Base-by-base conservation (phyloP, 2,329 filamentous ascomycete genomes). In the Beauveria scarabaeidicola region DNA sequence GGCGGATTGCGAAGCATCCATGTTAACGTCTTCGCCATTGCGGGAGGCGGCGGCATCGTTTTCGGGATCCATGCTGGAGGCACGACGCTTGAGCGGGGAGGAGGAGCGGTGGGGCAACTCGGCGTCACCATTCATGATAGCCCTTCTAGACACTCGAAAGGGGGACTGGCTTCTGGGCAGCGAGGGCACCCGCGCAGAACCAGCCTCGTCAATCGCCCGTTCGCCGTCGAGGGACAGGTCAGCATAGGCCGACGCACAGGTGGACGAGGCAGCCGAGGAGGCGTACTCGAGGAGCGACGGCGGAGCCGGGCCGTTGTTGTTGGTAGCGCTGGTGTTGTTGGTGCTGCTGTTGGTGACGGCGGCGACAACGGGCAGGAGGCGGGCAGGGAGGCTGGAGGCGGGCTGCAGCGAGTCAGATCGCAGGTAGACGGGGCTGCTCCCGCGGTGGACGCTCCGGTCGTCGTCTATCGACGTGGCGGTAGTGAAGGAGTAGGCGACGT, bases 21-120 rank as follows among this genome's bases (percentile, higher is more conserved):
- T 78, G 62, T 79, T 77, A 52, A 79, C 73, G 63, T 80, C 78
- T 63, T 75, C 76, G 58, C 69, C 78, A 63, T 75, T 76, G 59
- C 69, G 69, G 58, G 71, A 70, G 61, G 74, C 70, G 58, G 70
- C 66, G 58, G 70, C 66, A 41, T 76, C 70, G 25, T 69, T 67
- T 52, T 81, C 80, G 53, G 76, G 77, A 57, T 84, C 81, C 81
- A 85, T 83, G 68, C 81, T 84, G 61, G 81, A 85, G 40, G 84
- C 84, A 63, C 80, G 78, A 67, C 84, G 78, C 72, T 87, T 87
- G 60, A 87, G 71, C 8, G 84, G 84, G 21, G 84, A 87, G 29
- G 84, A 86, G 21, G 84, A 84, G 65, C 84, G 79, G 48, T 85
- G 80, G 61, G 80, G 77, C 25, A 78, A 68, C 63, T 59, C 81